These are phyloP conservation scores for Hevea brasiliensis DNA, from an alignment of 345 rosid genomes.

Conservation along the genomic window DNA sequence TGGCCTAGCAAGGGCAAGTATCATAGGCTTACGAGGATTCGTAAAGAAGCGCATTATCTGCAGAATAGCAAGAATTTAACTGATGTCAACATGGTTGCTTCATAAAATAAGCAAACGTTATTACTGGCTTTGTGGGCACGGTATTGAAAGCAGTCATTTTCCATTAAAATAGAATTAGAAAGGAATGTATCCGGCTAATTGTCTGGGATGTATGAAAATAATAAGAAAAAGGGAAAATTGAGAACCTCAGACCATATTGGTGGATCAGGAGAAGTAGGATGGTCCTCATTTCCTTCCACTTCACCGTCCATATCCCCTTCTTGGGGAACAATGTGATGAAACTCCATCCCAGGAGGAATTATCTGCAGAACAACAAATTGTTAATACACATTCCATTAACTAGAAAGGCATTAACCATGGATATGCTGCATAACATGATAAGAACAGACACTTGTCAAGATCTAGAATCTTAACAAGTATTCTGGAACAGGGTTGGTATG, in stretches of 20 bases:
- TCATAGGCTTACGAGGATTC: conserved; percentile 94
- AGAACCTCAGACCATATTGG: conserved; percentile 91
- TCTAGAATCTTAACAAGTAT: not conserved
- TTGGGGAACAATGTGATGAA: conserved; percentile 87
- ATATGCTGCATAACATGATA: not conserved
- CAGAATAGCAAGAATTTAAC: conserved; percentile 32
- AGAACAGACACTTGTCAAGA: not conserved
- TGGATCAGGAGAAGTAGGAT: conserved; percentile 81
- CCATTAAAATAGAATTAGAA: not conserved
- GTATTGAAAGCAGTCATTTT: conserved; percentile 1
- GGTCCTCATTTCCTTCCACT: conserved; percentile 82
- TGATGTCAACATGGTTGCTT: conserved; percentile 10
- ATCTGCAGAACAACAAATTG: conserved; percentile 43
- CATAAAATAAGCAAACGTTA: not conserved
- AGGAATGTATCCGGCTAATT: not conserved
- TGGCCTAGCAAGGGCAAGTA: conserved; percentile 98
- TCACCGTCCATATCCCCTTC: conserved; percentile 95
- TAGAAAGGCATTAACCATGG: conserved; percentile 4
- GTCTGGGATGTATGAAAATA: conserved; percentile 3
- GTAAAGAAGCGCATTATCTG: conserved; percentile 98
- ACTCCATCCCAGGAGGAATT: conserved; percentile 99
- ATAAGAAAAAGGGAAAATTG: conserved; percentile 8
- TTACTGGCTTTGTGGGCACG: not conserved
- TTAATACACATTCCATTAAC: not conserved
- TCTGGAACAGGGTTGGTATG: not conserved